phyloP scores from a whole-genome alignment of 495 filamentous ascomycete species.

The Talaromyces borbonicus region DNA sequence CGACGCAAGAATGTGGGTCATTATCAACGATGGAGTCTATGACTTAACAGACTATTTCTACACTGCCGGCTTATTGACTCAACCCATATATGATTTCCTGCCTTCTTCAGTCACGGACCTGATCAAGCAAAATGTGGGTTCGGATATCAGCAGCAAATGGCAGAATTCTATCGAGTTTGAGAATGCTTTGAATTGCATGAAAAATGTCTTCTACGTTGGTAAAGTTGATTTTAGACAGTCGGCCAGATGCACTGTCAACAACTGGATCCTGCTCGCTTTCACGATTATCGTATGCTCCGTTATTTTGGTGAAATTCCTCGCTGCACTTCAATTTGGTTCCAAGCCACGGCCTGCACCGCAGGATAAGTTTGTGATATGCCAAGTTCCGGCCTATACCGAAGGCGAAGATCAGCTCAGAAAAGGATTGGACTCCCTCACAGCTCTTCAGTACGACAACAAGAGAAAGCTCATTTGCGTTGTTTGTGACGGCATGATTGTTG shows the following conservation, averaged over 20 bases:
- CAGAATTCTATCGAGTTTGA: constrained; percentile 36
- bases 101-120: constrained; percentile 50
- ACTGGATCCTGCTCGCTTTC: constrained; percentile 82
- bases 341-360: constrained; percentile 84
- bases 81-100: constrained; percentile 55
- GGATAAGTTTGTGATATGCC: constrained; percentile 98
- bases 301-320: constrained; percentile 81
- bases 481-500: constrained; percentile 93
- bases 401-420: constrained; percentile 89
- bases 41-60: constrained; percentile 88
- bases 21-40: constrained; percentile 64
- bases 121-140: constrained; percentile 64
- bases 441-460: constrained; percentile 95
- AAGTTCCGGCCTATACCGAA: constrained; percentile 96
- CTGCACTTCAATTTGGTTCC: constrained; percentile 86
- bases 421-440: constrained; percentile 87
- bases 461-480: constrained; percentile 87
- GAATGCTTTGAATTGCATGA: constrained; percentile 65
- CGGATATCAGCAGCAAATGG: constrained; percentile 63
- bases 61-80: constrained; percentile 45
- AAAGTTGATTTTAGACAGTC: constrained; percentile 73
- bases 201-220: constrained; percentile 76
- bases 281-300: constrained; percentile 71
- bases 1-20: constrained; percentile 66
- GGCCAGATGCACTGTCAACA: constrained; percentile 75